Evolutionary conservation across 176 grass and related monocot genomes (phyloP), one percentile per base, ranked within the genome.

Genomic region (Rhipidocladum racemiflorum): DNA sequence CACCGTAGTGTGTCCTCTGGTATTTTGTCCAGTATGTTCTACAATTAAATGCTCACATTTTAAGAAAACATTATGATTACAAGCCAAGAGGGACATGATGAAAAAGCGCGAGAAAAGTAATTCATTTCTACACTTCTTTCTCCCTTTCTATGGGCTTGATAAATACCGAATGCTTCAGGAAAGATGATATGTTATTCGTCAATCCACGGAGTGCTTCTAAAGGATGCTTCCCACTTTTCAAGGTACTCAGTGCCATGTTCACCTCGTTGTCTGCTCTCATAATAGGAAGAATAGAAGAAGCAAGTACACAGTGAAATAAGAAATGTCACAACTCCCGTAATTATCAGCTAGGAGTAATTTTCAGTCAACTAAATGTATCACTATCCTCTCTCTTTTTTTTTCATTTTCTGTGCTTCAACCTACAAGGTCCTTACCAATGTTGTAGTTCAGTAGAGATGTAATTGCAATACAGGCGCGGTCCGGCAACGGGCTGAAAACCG

Each of bases 11-110:
- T 90, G 21, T 91, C 91, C 39, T 87, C 71, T 28, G 91, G 91
- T 86, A 93, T 64, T 66, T 77, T 91, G 23, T 93, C 83, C 44
- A 93, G 61, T 71, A 91, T 88, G 11, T 74, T 72, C 91, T 93
- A 30, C 78, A 91, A 67, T 66, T 16, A 39, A 75, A 88, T 28
- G 23, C 45, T 40, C 51, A 56, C 2, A 45, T 68, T 84, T 4
- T 76, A 9, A 44, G 13, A 14, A 27, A 20, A 23, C 11, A 0
- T 56, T 83, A 1, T 25, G 5, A 15, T 56, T 78, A 7, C 7
- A 50, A 46, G 1, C 9, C 15, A 20, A 46, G 34, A 69, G 9
- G 5, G 63, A 53, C n/a, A 40, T 9, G 3, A 4, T 1, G 15
- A 60, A n/a, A 35, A 39, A 44, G 17, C 15, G 7, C 3, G 25